Evolutionary conservation across 441 rosid species (phyloP).

Genomic region (Adansonia madagascariensis): DNA sequence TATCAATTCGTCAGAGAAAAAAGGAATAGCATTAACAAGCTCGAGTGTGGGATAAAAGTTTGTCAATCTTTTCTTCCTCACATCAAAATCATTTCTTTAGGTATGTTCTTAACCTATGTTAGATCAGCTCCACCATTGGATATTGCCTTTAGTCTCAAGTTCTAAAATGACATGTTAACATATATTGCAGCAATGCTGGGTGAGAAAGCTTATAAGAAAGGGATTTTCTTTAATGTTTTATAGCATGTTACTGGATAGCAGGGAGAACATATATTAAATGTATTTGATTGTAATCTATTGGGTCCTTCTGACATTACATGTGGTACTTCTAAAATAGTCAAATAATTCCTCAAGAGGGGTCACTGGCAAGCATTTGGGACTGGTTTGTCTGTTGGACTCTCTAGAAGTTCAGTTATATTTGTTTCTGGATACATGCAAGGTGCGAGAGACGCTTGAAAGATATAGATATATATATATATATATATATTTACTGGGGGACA

Average conservation of each 20-base stretch:
- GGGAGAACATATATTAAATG: neutral
- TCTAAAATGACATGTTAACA: neutral
- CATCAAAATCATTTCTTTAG: neutral
- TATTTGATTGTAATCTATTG: conserved; percentile 6
- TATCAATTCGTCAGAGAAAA: conserved; percentile 1
- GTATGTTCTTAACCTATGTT: neutral
- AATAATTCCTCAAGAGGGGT: neutral
- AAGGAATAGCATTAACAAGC: neutral
- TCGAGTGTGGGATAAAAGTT: neutral
- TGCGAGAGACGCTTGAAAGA: neutral
- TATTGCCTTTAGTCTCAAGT: conserved; percentile 1
- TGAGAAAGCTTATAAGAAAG: neutral
- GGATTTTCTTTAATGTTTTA: neutral
- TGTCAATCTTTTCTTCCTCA: neutral
- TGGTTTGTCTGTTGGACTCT: conserved; percentile 4
- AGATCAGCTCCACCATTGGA: neutral
- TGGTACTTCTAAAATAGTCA: neutral
- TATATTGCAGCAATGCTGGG: neutral
- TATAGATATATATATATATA: neutral
- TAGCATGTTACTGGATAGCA: neutral
- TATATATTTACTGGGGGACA: neutral
- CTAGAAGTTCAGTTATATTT: neutral
- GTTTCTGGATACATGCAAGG: conserved; percentile 6
- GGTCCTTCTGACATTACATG: neutral
- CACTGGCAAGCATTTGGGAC: conserved; percentile 6